phyloP scores from a whole-genome alignment of 352 stramenopile genomes.

The Phytopythium ostracodes region DNA sequence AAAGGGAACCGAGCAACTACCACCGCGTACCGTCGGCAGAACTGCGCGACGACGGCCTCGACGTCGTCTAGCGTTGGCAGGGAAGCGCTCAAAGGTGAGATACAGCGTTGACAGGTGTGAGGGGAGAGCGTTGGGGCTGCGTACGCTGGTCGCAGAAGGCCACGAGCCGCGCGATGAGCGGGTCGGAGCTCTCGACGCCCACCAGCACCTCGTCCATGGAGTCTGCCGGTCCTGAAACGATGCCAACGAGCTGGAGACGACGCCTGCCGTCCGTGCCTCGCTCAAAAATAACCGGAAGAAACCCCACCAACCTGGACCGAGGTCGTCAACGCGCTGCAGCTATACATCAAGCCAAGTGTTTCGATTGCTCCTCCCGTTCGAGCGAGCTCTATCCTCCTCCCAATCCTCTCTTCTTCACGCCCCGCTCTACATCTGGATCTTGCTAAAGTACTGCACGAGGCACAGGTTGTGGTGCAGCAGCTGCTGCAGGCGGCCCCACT shows the following conservation, averaged over 20 bases:
- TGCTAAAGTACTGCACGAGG: slow-evolving; percentile 85
- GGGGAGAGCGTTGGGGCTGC: not conserved
- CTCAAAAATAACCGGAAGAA: slow-evolving; percentile 1
- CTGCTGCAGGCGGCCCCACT: slow-evolving; percentile 80
- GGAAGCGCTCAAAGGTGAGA: not conserved
- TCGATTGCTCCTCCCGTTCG: not conserved
- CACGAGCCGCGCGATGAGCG: slow-evolving; percentile 34
- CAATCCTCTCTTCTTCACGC: not conserved
- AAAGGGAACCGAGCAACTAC: too few species aligned
- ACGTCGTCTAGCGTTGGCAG: slow-evolving; percentile 15
- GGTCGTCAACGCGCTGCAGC: not conserved
- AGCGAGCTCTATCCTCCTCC: not conserved
- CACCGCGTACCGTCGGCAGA: slow-evolving; percentile 19
- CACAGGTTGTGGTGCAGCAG: slow-evolving; percentile 84
- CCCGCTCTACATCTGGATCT: slow-evolving; percentile 76
- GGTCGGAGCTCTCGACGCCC: slow-evolving; percentile 37
- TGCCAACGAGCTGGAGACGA: too few species aligned
- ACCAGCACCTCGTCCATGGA: slow-evolving; percentile 42
- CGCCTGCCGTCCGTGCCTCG: not conserved
- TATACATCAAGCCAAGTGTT: not conserved
- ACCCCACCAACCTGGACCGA: too few species aligned
- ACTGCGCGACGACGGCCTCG: slow-evolving; percentile 13
- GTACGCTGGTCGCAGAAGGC: slow-evolving; percentile 32
- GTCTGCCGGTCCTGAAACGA: not conserved
- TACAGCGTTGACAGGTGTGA: too few species aligned